Percentiles rank a stretch among this genome's conserved stretches.
phyloP scores from a whole-genome alignment of 352 stramenopile genomes.

The Globisporangium apiculatum region DNA sequence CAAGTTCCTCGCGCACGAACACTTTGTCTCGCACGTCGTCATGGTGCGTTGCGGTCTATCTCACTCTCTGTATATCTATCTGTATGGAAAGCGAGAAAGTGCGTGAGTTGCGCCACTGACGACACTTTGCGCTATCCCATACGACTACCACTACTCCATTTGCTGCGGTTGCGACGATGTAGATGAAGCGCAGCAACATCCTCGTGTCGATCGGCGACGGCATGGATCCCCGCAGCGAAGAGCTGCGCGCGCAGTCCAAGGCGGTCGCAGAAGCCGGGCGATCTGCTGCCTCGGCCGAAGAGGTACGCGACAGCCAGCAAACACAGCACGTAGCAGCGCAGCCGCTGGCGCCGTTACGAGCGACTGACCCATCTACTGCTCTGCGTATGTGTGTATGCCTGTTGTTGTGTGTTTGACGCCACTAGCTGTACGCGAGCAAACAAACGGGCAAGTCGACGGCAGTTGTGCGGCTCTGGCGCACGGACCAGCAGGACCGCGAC shows the following conservation, averaged over 20 bases:
- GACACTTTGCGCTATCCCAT: background rate
- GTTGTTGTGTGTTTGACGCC: background rate
- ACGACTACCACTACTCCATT: background rate
- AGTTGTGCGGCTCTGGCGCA: constrained; percentile 83
- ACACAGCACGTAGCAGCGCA: background rate
- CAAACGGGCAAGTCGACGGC: constrained; percentile 61
- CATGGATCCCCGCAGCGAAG: constrained; percentile 74
- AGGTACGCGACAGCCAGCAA: constrained; percentile 19
- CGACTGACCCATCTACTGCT: background rate
- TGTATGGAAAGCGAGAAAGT: background rate
- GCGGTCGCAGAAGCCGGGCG: constrained; percentile 70
- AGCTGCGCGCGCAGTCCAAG: constrained; percentile 71
- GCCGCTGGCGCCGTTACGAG: background rate
- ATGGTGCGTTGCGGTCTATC: constrained; percentile 40
- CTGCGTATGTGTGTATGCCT: too few species aligned
- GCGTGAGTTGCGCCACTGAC: background rate
- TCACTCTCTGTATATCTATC: background rate
- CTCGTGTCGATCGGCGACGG: constrained; percentile 81
- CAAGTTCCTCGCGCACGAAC: constrained; percentile 79
- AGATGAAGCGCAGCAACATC: constrained; percentile 88
- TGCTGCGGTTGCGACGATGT: constrained; percentile 1
- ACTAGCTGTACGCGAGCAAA: constrained; percentile 59
- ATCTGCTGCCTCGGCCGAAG: constrained; percentile 36
- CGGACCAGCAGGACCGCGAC: constrained; percentile 82
- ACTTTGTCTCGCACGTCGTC: constrained; percentile 85